Conservation (phyloP, 345 rosid species). For the Crucihimalaya himalaica region DNA sequence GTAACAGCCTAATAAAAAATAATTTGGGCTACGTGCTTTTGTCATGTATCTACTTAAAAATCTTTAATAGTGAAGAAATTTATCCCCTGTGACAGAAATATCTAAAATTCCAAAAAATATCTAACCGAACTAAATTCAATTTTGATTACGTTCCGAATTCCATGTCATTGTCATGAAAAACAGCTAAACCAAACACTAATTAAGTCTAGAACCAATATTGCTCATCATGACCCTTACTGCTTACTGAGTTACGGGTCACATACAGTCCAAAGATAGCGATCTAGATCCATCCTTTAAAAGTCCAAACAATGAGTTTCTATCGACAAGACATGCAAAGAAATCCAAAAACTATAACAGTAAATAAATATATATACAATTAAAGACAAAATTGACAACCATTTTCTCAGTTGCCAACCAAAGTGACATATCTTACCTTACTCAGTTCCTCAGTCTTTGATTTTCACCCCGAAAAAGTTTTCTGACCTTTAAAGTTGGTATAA, state of each 20-base stretch:
- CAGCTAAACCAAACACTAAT: constrained; percentile 5
- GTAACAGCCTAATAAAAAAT: neutral
- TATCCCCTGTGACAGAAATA: neutral
- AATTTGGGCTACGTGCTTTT: neutral
- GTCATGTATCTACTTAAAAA: neutral
- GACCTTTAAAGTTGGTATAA: constrained; percentile 29
- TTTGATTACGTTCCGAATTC: neutral
- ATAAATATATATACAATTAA: neutral
- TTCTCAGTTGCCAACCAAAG: constrained; percentile 31
- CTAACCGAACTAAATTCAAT: neutral
- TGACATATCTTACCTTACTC: constrained; percentile 33
- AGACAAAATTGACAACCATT: constrained; percentile 28
- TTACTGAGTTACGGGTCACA: neutral
- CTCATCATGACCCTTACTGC: constrained; percentile 7
- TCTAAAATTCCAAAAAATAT: neutral
- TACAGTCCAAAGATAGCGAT: neutral
- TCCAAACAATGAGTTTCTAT: constrained; percentile 22
- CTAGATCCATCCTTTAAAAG: constrained; percentile 13
- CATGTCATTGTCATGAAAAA: constrained; percentile 13
- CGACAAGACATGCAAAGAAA: constrained; percentile 32
- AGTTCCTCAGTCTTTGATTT: constrained; percentile 29
- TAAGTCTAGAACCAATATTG: constrained; percentile 1
- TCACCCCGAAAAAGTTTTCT: constrained; percentile 20
- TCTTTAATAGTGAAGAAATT: neutral
- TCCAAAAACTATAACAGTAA: constrained; percentile 16